A percentile compares a stretch with the other conserved stretches of the same genome.
Evolutionary conservation across 768 basidiomycete species (phyloP).

Genomic region (Suillus luteus): DNA sequence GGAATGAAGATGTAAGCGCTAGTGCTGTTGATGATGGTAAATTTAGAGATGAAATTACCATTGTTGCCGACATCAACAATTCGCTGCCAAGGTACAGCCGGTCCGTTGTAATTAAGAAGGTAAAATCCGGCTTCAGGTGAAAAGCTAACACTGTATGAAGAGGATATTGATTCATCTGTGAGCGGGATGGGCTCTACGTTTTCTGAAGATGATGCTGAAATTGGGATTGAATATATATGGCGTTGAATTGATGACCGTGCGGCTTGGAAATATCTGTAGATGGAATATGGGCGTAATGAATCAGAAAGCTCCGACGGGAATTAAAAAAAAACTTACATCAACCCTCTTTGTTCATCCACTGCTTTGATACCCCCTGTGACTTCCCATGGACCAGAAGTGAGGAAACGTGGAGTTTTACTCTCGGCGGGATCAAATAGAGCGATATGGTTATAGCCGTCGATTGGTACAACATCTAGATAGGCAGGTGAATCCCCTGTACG

Average conservation of each 20-base stretch:
- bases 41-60: constrained; percentile 35
- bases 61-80: constrained; percentile 58
- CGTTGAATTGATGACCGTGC: constrained; percentile 84
- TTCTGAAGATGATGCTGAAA: constrained; percentile 54
- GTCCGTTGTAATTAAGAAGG: constrained; percentile 76
- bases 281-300: constrained; percentile 21
- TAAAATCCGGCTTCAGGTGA: constrained; percentile 89
- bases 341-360: constrained; percentile 64
- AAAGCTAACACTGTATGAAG: constrained; percentile 70
- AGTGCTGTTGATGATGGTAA: constrained; percentile 8
- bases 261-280: constrained; percentile 80
- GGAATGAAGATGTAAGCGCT: constrained; percentile 5
- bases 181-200: constrained; percentile 45
- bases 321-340: constrained; percentile 62
- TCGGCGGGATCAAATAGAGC: constrained; percentile 85
- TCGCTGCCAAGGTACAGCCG: constrained; percentile 85
- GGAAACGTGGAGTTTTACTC: constrained; percentile 69
- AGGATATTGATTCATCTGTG: constrained; percentile 52
- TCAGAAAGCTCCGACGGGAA: constrained; percentile 27
- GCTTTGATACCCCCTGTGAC: constrained; percentile 74
- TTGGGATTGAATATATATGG: constrained; percentile 76
- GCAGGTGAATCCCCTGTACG: constrained; percentile 50
- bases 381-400: constrained; percentile 91
- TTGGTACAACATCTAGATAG: constrained; percentile 91
- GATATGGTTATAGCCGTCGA: constrained; percentile 88